Evolutionary conservation across 2,329 filamentous ascomycete genomes (phyloP).

Genomic region (Colletotrichum siamense): DNA sequence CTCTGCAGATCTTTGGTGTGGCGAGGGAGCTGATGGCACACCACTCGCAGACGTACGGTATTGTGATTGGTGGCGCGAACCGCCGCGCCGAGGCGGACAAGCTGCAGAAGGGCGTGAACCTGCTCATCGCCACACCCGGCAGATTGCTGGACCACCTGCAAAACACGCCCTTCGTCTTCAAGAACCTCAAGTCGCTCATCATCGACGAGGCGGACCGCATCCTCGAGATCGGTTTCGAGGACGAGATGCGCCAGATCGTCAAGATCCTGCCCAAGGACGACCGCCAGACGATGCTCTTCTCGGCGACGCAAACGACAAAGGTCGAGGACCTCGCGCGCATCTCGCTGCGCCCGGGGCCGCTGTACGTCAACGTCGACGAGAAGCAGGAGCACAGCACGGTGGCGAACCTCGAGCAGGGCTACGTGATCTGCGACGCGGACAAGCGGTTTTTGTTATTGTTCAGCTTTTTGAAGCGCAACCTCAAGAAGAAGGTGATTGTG

Average conservation of each 20-base stretch:
- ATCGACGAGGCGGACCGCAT: constrained; percentile 98
- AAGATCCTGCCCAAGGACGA: constrained; percentile 89
- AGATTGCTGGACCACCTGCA: constrained; percentile 92
- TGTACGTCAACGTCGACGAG: constrained; percentile 98
- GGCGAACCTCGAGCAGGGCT: constrained; percentile 93
- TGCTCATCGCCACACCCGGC: constrained; percentile 92
- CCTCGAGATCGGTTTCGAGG: constrained; percentile 96
- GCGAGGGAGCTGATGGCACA: constrained; percentile 90
- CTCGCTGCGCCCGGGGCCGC: constrained; percentile 85
- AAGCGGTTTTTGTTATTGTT: constrained; percentile 93
- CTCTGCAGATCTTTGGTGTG: constrained; percentile 95
- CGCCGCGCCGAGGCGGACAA: constrained; percentile 91
- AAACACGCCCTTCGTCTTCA: constrained; percentile 90
- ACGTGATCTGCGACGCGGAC: constrained; percentile 91
- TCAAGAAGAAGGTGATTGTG: constrained; percentile 97
- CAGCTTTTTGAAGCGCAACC: constrained; percentile 89
- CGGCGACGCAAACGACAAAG: constrained; percentile 97
- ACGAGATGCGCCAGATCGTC: constrained; percentile 96
- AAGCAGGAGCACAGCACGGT: constrained; percentile 90
- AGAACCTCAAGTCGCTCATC: constrained; percentile 89
- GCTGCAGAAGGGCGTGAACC: constrained; percentile 90
- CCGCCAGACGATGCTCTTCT: constrained; percentile 97
- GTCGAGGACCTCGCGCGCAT: constrained; percentile 96
- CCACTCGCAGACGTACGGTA: constrained; percentile 94
- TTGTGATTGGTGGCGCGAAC: constrained; percentile 96